Base-by-base conservation (phyloP, 1,284 basidiomycete genomes). In the Schizophyllum amplum region DNA sequence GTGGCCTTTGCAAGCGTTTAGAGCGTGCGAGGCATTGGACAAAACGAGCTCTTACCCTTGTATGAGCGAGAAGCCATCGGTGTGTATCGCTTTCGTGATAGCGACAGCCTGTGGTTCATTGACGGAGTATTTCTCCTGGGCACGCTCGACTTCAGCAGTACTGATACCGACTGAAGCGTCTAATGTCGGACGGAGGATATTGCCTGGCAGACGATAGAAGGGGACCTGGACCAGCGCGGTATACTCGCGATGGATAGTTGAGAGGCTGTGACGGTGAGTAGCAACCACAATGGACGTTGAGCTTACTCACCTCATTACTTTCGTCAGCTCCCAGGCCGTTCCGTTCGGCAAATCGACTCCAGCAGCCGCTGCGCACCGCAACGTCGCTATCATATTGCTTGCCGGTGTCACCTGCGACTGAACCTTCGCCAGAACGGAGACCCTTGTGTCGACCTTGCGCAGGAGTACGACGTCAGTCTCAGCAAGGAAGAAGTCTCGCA, bases 71-170 rank as follows among this genome's bases (percentile, higher is more conserved):
- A 99, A 98, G 1, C 95, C 97, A 22, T 84, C 73, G 0, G 82
- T 82, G 47, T 73, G 71, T 63, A 97, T 76, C 0, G 94, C 83
- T 23, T 85, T 86, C 4, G 93, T 69, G 52, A 99, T 93, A 2
- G 97, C 97, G 47, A 77, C 81, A 3, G 96, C 96, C 71, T 99
- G 97, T 2, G 97, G 96, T 68, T 95, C 87, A 67, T 99, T 99
- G 57, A 98, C 82, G 21, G 20, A 22, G 48, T 50, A 50, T 20
- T 21, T 50, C 48, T 24, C 21, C 20, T 50, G 48, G 15, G 22
- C 13, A 51, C 80, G 77, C n/a, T 69, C 69, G 5, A 67, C 60
- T 6, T 84, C 75, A n/a, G 86, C 63, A 21, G 66, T 66, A 17
- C 80, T 69, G 51, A 80, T 73, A 25, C 72, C 69, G 20, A 80